Evolutionary conservation across 108 stramenopile genomes (phyloP).

Genomic region (Cyclotella kingstonii): DNA sequence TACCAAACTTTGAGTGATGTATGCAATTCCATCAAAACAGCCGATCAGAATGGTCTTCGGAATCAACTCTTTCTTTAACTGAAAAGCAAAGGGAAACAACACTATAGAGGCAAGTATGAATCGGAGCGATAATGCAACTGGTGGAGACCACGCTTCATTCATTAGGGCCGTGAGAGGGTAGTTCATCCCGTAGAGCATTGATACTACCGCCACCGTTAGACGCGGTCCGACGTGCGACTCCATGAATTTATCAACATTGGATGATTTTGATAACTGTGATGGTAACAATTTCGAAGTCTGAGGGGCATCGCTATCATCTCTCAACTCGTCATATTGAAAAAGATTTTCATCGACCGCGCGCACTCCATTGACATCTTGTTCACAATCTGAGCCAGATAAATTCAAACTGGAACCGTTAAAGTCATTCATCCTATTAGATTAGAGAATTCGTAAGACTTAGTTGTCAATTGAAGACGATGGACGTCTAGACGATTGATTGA

Average conservation of each 20-base stretch:
- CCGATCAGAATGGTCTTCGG: constrained; percentile 47
- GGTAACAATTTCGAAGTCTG: no score
- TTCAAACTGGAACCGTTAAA: no score
- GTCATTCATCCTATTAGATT: no score
- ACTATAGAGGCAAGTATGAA: constrained; percentile 56
- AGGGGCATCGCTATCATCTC: no score
- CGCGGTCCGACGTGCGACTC: constrained; percentile 45
- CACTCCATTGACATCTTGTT: no score
- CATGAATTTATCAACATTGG: constrained; percentile 22
- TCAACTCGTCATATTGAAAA: no score
- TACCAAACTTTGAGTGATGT: constrained; percentile 62
- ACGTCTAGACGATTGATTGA: no score
- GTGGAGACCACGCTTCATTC: constrained; percentile 58
- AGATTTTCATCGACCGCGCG: no score
- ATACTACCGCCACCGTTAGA: constrained; percentile 40
- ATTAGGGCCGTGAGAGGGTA: constrained; percentile 68
- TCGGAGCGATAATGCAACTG: constrained; percentile 52
- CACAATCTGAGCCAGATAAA: no score
- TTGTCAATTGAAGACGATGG: no score
- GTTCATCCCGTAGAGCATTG: constrained; percentile 66
- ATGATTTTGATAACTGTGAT: no score
- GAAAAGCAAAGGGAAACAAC: constrained; percentile 57
- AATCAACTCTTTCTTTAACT: constrained; percentile 37
- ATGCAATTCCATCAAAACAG: constrained; percentile 54
- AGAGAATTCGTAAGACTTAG: no score